phyloP scores from a whole-genome alignment of 257 asterid species.

The Gentiana dahurica region DNA sequence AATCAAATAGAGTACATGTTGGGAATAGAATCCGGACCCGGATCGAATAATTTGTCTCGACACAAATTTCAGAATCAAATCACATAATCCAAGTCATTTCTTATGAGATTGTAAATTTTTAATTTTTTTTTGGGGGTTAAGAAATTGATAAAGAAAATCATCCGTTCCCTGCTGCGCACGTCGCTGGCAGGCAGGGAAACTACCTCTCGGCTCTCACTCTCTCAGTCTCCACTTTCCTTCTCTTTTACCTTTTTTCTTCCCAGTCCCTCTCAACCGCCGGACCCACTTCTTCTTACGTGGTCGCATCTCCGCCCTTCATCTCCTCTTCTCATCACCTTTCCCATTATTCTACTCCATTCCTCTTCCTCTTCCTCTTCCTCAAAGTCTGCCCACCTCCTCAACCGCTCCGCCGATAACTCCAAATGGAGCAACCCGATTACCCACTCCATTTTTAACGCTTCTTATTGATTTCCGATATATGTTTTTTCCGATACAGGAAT shows the following conservation, averaged over 20 bases:
- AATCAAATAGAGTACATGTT: no score
- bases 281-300: slow-evolving; percentile 27
- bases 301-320: slow-evolving; percentile 18
- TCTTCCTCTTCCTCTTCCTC: slow-evolving; percentile 22
- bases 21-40: no score
- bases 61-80: no score
- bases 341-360: slow-evolving; percentile 20
- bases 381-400: slow-evolving; percentile 1
- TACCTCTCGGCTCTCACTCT: slow-evolving; percentile 20
- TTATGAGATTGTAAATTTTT: no score
- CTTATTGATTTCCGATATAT: neutral
- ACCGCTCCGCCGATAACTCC: neutral
- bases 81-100: no score
- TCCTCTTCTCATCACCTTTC: neutral
- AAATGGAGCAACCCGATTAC: neutral
- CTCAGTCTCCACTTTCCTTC: slow-evolving; percentile 1
- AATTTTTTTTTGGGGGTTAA: no score
- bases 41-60: no score
- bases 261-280: slow-evolving; percentile 3
- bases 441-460: no score
- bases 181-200: slow-evolving; percentile 35
- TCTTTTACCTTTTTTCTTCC: neutral
- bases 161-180: slow-evolving; percentile 1
- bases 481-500: neutral
- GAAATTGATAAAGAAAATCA: no score